Evolutionary conservation across 805 yeast genomes (phyloP).

Genomic region (Starmerella bombi): DNA sequence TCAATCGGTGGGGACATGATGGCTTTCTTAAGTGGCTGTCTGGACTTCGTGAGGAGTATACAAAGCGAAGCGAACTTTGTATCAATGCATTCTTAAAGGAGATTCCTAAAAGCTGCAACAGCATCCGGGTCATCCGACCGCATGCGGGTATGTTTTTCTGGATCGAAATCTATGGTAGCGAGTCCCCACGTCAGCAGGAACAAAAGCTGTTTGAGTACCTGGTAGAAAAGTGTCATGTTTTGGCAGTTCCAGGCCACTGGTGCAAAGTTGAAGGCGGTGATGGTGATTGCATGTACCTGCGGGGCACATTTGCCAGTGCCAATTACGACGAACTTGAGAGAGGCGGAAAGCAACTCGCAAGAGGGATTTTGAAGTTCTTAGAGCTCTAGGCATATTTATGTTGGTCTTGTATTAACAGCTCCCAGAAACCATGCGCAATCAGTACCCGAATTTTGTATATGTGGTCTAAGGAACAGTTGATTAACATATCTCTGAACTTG

Average conservation of each 20-base stretch:
- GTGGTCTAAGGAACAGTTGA: no score
- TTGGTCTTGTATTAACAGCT: no score
- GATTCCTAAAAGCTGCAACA: slow-evolving; percentile 34
- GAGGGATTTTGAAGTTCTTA: no score
- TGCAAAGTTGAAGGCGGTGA: slow-evolving; percentile 24
- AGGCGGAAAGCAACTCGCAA: slow-evolving; percentile 11
- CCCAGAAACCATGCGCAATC: no score
- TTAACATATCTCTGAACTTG: no score
- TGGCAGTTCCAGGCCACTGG: slow-evolving; percentile 33
- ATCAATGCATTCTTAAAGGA: slow-evolving; percentile 56
- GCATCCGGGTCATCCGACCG: slow-evolving; percentile 27
- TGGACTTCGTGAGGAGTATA: slow-evolving; percentile 58
- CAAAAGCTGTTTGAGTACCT: slow-evolving; percentile 25
- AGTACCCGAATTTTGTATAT: no score
- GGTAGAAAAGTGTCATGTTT: slow-evolving; percentile 24
- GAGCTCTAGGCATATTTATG: no score
- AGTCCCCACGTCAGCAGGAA: slow-evolving; percentile 24
- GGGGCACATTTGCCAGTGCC: slow-evolving; percentile 32
- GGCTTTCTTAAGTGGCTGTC: slow-evolving; percentile 86
- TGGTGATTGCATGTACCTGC: slow-evolving; percentile 25
- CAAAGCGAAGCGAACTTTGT: slow-evolving; percentile 76
- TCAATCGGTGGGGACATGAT: slow-evolving; percentile 77
- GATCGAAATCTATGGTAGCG: slow-evolving; percentile 35
- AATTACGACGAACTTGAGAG: slow-evolving; percentile 1
- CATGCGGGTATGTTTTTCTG: slow-evolving; percentile 43